phyloP scores from a whole-genome alignment of 2,329 filamentous ascomycete genomes.

The Colletotrichum chrysophilum region DNA sequence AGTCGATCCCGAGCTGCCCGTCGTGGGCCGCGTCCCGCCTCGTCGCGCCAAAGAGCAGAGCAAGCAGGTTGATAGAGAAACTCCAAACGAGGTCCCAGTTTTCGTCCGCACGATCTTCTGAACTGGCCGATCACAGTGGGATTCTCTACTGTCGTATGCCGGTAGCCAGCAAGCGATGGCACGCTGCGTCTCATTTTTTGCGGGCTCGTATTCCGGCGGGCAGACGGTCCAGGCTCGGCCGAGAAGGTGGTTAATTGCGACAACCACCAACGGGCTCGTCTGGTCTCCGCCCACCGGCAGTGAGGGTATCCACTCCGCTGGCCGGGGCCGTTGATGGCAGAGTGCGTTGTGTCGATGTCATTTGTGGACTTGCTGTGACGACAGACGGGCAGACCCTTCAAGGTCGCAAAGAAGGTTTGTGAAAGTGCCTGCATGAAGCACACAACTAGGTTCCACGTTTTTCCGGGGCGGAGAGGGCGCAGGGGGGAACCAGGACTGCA shows the following conservation, averaged over 20 bases:
- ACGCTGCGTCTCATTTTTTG: not conserved
- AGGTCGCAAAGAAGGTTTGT: not conserved
- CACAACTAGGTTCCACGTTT: not conserved
- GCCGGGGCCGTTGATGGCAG: not conserved
- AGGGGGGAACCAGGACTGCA: not conserved
- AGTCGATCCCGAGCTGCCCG: not conserved
- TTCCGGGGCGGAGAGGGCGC: not conserved
- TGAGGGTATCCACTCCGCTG: not conserved
- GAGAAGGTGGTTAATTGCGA: not conserved
- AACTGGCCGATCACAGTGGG: not conserved
- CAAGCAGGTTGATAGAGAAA: not conserved
- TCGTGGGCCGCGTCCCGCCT: not conserved
- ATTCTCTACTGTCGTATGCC: not conserved
- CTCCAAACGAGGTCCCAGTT: not conserved
- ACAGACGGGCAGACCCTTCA: not conserved
- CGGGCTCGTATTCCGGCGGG: conserved; percentile 8
- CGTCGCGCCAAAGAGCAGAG: not conserved
- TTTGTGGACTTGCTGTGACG: conserved; percentile 11
- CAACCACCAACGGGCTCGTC: not conserved
- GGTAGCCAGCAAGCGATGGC: conserved; percentile 1
- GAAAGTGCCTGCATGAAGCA: conserved; percentile 14
- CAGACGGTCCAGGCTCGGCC: not conserved
- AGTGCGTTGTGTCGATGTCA: not conserved
- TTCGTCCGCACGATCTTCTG: not conserved
- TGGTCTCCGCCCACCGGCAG: not conserved